A percentile compares a stretch with the other conserved stretches of the same genome.
Conservation (phyloP, 164 flowering plant genomes). For the Paratinospora sagittata region DNA sequence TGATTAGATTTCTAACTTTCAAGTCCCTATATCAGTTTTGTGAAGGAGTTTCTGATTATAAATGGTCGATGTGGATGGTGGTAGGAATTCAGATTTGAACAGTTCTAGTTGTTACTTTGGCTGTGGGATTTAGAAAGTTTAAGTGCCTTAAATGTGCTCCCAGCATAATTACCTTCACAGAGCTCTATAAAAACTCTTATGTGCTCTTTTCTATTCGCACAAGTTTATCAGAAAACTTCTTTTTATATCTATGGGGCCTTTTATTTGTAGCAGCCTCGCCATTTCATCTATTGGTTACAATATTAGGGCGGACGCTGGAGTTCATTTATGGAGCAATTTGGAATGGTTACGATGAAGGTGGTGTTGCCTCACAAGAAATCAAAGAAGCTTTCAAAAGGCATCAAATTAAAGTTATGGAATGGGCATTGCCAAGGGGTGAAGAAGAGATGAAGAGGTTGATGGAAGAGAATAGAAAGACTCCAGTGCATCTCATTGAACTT, state of each 20-base stretch:
- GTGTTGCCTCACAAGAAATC: not conserved
- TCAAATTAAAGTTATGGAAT: not conserved
- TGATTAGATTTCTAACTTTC: not conserved
- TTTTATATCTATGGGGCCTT: too few species aligned
- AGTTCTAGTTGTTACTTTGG: not conserved
- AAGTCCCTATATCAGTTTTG: not conserved
- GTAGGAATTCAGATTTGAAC: not conserved
- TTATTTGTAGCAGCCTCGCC: not conserved
- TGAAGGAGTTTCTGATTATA: too few species aligned
- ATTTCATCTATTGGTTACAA: too few species aligned
- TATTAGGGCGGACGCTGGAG: too few species aligned
- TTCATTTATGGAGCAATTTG: too few species aligned
- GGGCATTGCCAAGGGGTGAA: not conserved
- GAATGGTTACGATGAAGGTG: too few species aligned
- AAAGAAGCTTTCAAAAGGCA: not conserved
- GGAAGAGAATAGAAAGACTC: not conserved
- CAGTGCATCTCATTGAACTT: not conserved
- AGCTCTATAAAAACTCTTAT: too few species aligned
- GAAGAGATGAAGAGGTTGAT: constrained; percentile 6
- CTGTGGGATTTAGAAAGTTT: not conserved
- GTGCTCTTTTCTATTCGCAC: too few species aligned
- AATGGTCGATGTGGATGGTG: not conserved
- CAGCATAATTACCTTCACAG: too few species aligned
- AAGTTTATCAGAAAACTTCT: too few species aligned
- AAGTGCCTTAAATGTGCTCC: too few species aligned